Evolutionary conservation across 1,139 yeast species (phyloP), one percentile per base, ranked within the genome.

Genomic region (Starmera stellimalicola): DNA sequence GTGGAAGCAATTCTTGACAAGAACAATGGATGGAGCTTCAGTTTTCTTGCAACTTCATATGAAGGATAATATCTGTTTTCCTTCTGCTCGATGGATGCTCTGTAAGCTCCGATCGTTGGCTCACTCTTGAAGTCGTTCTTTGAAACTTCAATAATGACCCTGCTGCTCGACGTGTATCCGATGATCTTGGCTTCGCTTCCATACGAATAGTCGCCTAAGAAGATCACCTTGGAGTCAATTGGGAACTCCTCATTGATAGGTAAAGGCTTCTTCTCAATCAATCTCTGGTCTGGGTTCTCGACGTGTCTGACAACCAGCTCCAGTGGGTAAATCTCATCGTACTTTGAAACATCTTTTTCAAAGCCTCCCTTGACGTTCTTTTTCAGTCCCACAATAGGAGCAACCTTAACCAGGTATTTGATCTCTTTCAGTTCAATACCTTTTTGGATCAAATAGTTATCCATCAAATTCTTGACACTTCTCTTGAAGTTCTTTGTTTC

Each of bases 241-340:
- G 97, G 96, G 57, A 71, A 91, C 54, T 91, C 97, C 44, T 81
- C 74, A 7, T 74, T 77, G 38, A 91, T 65, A 9, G 96, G 87
- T 33, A 74, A 53, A 4, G 97, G 87, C 2, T 79, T 74, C 44
- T 77, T 75, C 47, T 85, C 85, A 25, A 63, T 60, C 51, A 65
- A 85, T 52, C 99, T 71, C 41, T 63, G 66, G 55, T 91, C 98
- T 47, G 73, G 73, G 52, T 84, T 74, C 23, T 63, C 61, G 14
- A 91, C 91, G 29, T 70, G 69, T 42, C 82, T 84, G 9, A 91
- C 94, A 44, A 88, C 65, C 31, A 85, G 60, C 54, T 87, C 94
- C 29, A 82, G 55, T 11, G 98, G 95, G 48, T 69, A 77, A 12
- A 63, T 57, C 43, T 73, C 80, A 16, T 68, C 59, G 1, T 66